Base-by-base conservation (phyloP, 2,329 filamentous ascomycete genomes). In the Juglanconis juglandina region DNA sequence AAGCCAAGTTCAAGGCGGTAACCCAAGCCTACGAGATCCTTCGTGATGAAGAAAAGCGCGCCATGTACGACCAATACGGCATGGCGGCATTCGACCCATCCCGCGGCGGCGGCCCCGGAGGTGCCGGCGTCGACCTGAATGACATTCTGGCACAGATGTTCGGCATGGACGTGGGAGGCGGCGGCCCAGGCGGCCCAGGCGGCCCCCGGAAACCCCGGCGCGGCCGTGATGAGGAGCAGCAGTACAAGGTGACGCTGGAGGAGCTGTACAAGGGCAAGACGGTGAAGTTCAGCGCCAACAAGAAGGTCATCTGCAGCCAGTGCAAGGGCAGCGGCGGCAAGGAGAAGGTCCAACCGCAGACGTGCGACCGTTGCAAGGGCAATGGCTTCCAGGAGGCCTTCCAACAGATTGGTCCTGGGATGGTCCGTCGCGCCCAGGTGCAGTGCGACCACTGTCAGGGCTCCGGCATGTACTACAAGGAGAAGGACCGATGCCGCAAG, bases 231-330 rank as follows among this genome's bases (percentile, higher is more conserved):
- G 94, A 97, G 74, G 89, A 96, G 72, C 91, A 96, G 69, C 86
- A 91, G 68, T 98, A 99, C 77, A 88, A 92, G 72, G 91, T 98
- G 60, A 90, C 87, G 2, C 78, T 99, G 62, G 95, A 98, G 74
- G 95, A 99, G 75, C 82, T 99, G 37, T 99, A 98, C 83, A 97
- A 96, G 78, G 95, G 95, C 69, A 97, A 98, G 82, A 97, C 95
- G 1, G 95, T 96, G 71, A 95, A 96, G 77, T 97, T 99, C 73
- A 88, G 92, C 8, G 95, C 91, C 70, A 96, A 93, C 70, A 98
- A 98, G 80, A 94, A 96, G 71, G 85, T 97, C 63, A 81, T 96
- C 63, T 99, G 95, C 77, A 83, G 83, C 61, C 83, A 87, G 68
- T 99, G 95, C 80, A 94, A 93, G 72, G 95, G 95, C 49, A 86